phyloP scores from a whole-genome alignment of 1,284 basidiomycete genomes.

The Anthracocystis panici-leucophaei region DNA sequence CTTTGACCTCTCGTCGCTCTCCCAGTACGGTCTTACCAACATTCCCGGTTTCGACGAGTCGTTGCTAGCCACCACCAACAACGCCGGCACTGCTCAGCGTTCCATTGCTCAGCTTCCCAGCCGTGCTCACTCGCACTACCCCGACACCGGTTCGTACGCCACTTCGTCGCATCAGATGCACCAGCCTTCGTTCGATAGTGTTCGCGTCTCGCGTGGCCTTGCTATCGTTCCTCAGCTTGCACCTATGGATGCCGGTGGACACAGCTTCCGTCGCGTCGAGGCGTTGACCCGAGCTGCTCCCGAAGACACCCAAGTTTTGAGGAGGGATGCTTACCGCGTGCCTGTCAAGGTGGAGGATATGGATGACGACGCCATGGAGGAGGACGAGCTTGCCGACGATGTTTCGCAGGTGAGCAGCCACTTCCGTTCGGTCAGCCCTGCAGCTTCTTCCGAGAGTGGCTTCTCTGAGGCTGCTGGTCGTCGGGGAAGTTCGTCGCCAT shows the following conservation, averaged over 20 bases:
- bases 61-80: conserved; percentile 25
- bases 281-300: conserved; percentile 66
- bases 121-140: conserved; percentile 39
- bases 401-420: conserved; percentile 19
- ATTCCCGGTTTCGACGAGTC: conserved; percentile 65
- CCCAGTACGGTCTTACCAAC: conserved; percentile 55
- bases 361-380: conserved; percentile 50
- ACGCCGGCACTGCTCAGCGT: conserved; percentile 22
- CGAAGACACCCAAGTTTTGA: conserved; percentile 7
- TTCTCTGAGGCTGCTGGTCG: conserved; percentile 25
- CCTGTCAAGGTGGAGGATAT: conserved; percentile 27
- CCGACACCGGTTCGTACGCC: conserved; percentile 25
- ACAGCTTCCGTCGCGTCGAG: conserved; percentile 63
- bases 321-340: conserved; percentile 8
- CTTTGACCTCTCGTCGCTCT: conserved; percentile 57
- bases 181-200: conserved; percentile 52
- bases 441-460: conserved; percentile 38
- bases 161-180: conserved; percentile 25
- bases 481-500: conserved; percentile 38
- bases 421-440: conserved; percentile 43
- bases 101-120: conserved; percentile 57
- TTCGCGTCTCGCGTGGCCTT: conserved; percentile 47
- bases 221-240: conserved; percentile 60
- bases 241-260: conserved; percentile 49
- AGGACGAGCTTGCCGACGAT: conserved; percentile 34